These are phyloP conservation scores for Lactuca saligna DNA, from an alignment of 129 eudicot genomes.

Conservation along the genomic window DNA sequence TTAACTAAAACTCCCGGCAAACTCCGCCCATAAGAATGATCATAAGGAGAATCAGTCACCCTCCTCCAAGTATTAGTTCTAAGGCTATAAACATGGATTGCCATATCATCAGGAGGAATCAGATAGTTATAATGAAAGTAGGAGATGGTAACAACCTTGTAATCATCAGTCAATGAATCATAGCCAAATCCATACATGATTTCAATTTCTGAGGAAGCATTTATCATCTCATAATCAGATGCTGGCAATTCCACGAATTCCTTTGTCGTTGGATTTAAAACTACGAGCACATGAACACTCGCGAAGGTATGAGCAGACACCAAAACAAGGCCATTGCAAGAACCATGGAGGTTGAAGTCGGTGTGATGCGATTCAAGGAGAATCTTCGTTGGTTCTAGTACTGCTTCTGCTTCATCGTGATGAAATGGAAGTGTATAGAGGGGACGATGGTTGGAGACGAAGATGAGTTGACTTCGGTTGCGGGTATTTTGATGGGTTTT, in stretches of 20 bases:
- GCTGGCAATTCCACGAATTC: constrained; percentile 27
- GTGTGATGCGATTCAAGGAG: not conserved
- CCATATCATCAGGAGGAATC: constrained; percentile 27
- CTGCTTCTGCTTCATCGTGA: not conserved
- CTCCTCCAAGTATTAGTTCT: constrained; percentile 45
- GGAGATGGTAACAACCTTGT: constrained; percentile 52
- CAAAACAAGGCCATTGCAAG: constrained; percentile 59
- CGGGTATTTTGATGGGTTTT: constrained; percentile 29
- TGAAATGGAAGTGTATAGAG: constrained; percentile 21
- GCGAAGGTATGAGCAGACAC: not conserved
- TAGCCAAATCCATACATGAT: constrained; percentile 62
- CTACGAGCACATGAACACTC: not conserved
- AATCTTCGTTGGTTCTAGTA: constrained; percentile 12
- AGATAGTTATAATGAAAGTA: constrained; percentile 33
- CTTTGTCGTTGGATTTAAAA: constrained; percentile 49
- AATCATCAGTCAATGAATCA: constrained; percentile 46
- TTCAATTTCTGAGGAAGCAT: constrained; percentile 10
- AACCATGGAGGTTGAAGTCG: constrained; percentile 30
- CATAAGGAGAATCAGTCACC: constrained; percentile 41
- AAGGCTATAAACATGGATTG: constrained; percentile 46
- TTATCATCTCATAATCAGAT: constrained; percentile 6
- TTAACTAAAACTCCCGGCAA: constrained; percentile 42
- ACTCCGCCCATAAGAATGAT: constrained; percentile 40
- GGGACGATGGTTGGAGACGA: not conserved
- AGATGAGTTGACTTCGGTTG: constrained; percentile 25